These are phyloP conservation scores for Sungouiella thailandica DNA, from an alignment of 805 yeast genomes.

Conservation along the genomic window DNA sequence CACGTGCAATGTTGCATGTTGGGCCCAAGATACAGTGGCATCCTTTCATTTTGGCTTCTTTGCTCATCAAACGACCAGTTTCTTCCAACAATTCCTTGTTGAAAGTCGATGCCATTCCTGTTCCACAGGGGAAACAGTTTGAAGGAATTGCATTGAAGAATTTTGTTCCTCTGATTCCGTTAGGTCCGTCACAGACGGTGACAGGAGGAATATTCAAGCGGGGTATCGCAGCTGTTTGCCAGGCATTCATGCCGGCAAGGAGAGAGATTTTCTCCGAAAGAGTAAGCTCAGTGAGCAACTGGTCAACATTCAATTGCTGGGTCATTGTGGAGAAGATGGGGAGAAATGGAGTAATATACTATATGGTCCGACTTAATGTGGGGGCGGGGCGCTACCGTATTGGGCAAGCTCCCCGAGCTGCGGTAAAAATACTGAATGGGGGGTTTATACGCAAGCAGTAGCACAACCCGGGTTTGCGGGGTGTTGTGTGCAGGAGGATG, in stretches of 20 bases:
- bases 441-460: too few relatives aligned
- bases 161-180: slow-evolving; percentile 57
- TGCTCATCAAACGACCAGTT: slow-evolving; percentile 50
- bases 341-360: too few relatives aligned
- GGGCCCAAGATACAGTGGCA: slow-evolving; percentile 44
- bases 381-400: too few relatives aligned
- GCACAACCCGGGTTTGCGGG: too few relatives aligned
- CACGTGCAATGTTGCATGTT: slow-evolving; percentile 48
- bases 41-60: slow-evolving; percentile 50
- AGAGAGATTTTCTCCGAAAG: slow-evolving; percentile 32
- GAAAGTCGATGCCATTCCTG: slow-evolving; percentile 55
- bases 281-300: slow-evolving; percentile 25
- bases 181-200: slow-evolving; percentile 50
- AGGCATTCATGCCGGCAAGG: slow-evolving; percentile 26
- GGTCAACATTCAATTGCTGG: slow-evolving; percentile 26
- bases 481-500: too few relatives aligned
- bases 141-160: slow-evolving; percentile 50
- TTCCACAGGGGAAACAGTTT: slow-evolving; percentile 59
- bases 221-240: slow-evolving; percentile 11
- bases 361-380: too few relatives aligned
- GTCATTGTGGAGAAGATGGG: slow-evolving; percentile 2
- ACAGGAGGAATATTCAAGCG: slow-evolving; percentile 15
- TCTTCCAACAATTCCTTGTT: slow-evolving; percentile 44
- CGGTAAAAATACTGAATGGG: too few relatives aligned
- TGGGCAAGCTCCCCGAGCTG: too few relatives aligned